phyloP scores from a whole-genome alignment of 768 basidiomycete genomes.

The Mycena capillaripes region DNA sequence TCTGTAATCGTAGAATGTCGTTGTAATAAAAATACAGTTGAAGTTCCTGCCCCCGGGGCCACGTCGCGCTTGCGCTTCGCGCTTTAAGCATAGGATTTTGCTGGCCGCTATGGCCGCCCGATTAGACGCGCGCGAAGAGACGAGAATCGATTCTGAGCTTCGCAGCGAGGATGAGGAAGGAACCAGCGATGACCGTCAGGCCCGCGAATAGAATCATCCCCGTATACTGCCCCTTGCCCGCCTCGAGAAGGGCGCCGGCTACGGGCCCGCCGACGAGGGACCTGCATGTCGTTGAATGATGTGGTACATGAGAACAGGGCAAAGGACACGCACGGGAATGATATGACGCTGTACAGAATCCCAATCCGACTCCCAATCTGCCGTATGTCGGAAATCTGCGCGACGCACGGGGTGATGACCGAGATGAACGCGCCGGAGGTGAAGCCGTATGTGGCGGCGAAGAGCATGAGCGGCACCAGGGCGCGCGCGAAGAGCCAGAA shows the following conservation, averaged over 20 bases:
- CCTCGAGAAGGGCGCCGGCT: slow-evolving; percentile 69
- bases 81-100: not conserved
- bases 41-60: not conserved
- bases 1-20: slow-evolving; percentile 24
- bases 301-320: not conserved
- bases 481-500: slow-evolving; percentile 67
- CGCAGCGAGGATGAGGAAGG: slow-evolving; percentile 66
- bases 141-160: slow-evolving; percentile 60
- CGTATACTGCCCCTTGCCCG: slow-evolving; percentile 58
- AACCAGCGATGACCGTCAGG: slow-evolving; percentile 69
- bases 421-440: slow-evolving; percentile 78
- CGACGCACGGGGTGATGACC: slow-evolving; percentile 76
- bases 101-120: not conserved
- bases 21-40: slow-evolving; percentile 33
- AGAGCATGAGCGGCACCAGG: slow-evolving; percentile 59
- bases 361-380: slow-evolving; percentile 77
- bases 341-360: slow-evolving; percentile 73
- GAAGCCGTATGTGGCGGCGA: slow-evolving; percentile 73
- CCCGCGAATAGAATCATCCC: slow-evolving; percentile 75
- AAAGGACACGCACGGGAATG: slow-evolving; percentile 73
- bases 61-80: not conserved
- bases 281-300: slow-evolving; percentile 49
- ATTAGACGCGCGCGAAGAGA: slow-evolving; percentile 62
- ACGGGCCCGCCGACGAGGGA: slow-evolving; percentile 75
- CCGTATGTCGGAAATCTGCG: slow-evolving; percentile 70